phyloP scores from a whole-genome alignment of 2,329 filamentous ascomycete species.

The Immersiporthe knoxdaviesiana region DNA sequence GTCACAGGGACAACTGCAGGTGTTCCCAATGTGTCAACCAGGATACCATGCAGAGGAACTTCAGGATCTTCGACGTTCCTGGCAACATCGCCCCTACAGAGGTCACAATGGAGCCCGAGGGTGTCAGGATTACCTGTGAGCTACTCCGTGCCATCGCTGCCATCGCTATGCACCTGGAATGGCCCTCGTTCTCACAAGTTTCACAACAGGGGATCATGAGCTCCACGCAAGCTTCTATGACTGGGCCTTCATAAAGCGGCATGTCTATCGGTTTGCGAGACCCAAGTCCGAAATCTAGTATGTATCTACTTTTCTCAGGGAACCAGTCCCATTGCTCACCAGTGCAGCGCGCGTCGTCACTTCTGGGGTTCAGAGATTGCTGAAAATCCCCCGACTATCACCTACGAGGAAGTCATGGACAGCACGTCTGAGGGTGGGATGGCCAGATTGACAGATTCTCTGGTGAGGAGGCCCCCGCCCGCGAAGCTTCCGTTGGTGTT shows the following conservation, averaged over 20 bases:
- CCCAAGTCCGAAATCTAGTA: conserved; percentile 38
- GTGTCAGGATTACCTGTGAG: conserved; percentile 56
- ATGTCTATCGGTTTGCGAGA: conserved; percentile 37
- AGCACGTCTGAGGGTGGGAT: conserved; percentile 55
- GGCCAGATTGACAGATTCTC: conserved; percentile 63
- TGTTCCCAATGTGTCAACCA: conserved; percentile 69
- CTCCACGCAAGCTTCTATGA: conserved; percentile 70
- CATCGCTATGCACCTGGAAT: not conserved
- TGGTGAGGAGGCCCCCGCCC: conserved; percentile 55
- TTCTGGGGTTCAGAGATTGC: conserved; percentile 42
- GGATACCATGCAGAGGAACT: conserved; percentile 69
- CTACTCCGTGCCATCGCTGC: conserved; percentile 8
- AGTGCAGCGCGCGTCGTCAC: conserved; percentile 10
- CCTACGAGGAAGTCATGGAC: conserved; percentile 64
- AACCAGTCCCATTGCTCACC: not conserved
- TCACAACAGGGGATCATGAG: conserved; percentile 63
- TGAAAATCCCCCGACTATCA: conserved; percentile 58
- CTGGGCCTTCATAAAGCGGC: conserved; percentile 62
- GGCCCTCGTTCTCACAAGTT: conserved; percentile 28
- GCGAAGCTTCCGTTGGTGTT: not conserved
- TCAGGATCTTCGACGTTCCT: conserved; percentile 69
- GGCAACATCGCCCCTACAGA: conserved; percentile 43
- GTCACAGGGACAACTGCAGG: conserved; percentile 71
- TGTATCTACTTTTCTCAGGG: conserved; percentile 35
- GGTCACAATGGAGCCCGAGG: conserved; percentile 40